Base-by-base conservation (phyloP, 2,329 filamentous ascomycete genomes). In the Xylaria sp. region DNA sequence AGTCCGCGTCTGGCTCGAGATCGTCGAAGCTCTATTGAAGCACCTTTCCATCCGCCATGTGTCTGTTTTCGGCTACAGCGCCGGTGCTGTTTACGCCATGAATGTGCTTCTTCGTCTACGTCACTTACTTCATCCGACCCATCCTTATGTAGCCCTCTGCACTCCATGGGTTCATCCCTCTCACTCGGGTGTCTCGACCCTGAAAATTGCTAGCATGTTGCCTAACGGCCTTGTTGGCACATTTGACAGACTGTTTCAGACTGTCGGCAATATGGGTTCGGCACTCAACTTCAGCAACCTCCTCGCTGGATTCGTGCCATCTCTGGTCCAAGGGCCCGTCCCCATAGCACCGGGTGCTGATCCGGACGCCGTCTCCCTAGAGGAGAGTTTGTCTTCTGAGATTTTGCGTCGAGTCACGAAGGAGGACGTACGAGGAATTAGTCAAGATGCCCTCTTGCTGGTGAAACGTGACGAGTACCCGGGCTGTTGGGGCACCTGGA, bases 11-110 rank as follows among this genome's bases (percentile, higher is more conserved):
- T 80, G 77, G 77, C 73, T 79, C 50, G 78, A 76, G 46, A 72
- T 76, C 12, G 74, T 80, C 15, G 69, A 74, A 12, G 77, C 77
- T 1, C 73, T 82, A 2, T 73, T 82, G 12, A 34, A 73, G 25
- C 80, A 81, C 59, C 77, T 83, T 7, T 56, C 50, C 23, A 76
- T 82, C 44, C 60, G 54, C 5, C 74, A 80, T 51, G 66, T 76
- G 65, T 62, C 74, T 56, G n/a, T 75, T 5, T 6, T 72, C 18
- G 70, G 65, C 54, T 73, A 76, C 55, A 76, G 74, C 52, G 69
- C 39, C 28, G 74, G 75, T 3, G 41, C 73, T 10, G 25, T 76
- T 31, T 76, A 75, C 61, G 72, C 69, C 1, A 69, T 75, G 62
- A 74, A 76, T 65, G 58, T 71, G 28, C 63, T 76, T 31, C 65